Base-by-base conservation (phyloP, 257 asterid species). In the Nicotiana undulata region DNA sequence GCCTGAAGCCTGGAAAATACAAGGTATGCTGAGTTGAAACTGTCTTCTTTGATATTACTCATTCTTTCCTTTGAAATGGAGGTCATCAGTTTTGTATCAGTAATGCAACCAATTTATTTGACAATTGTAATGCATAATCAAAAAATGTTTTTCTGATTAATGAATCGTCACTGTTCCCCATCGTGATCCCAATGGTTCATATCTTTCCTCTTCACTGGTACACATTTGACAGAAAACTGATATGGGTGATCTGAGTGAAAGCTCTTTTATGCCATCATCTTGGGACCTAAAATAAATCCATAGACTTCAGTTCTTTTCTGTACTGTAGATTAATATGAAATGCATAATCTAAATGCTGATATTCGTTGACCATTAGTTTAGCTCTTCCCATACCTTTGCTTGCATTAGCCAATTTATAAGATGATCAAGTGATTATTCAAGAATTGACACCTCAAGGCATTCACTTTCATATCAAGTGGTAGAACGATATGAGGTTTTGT, bases 1-100 rank as follows among this genome's bases (percentile, higher is more conserved):
- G 99, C 91, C 83, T 88, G 17, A 89, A 89, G 88, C 92, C 94
- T n/a, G 99, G 98, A 82, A 96, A 96, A 83, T 96, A 96, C 87
- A 91, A 92, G 98, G 99, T 95, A 87, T 49, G 59, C 26, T 68
- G 20, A 22, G 44, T 49, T 74, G 79, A 74, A 49, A 49, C 40
- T 7, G 26, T 24, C 24, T 49, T 24, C 58, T 72, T 7, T 17
- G 15, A 58, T 3, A 46, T 74, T 49, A 6, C 60, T 72, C 78
- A 13, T 24, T 49, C 9, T 74, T 74, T 72, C 20, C 32, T 24
- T 72, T 70, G 22, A 70, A 70, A 22, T 44, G 22, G 37, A 46
- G 32, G 40, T 11, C 15, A 72, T 70, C 77, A 12, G 12, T 40
- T 70, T 46, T 12, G 34, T 70, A 46, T 6, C 1, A 70, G 59